Evolutionary conservation across 83 land plant species (phyloP), one percentile per base, ranked within the genome.

Genomic region (Picea engelmannii): DNA sequence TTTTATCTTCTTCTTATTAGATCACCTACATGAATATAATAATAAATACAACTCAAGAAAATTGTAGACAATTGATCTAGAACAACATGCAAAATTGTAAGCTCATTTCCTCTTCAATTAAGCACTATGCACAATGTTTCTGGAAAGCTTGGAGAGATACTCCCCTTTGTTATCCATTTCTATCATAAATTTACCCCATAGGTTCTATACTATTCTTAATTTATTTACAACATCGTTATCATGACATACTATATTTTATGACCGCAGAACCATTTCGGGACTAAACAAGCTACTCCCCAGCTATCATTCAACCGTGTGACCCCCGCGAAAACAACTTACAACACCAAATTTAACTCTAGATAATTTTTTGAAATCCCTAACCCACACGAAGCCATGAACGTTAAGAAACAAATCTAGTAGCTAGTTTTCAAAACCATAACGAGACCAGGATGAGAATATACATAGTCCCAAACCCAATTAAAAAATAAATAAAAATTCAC

Each of bases 391-490:
- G 13, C 55, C 24, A 17, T 1, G n/a, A 40, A 71, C 5, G 6
- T 64, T 18, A 20, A 64, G 21, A 23, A 17, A 0, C 66, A 64
- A 64, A 20, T 23, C n/a, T 23, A 64, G 21, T 4, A 23, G 66
- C 7, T 20, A 6, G 21, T 20, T 64, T 64, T 64, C 66, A 18
- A 16, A 64, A 64, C 6, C 66, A 18, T 20, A 64, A 64, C 0
- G 24, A 18, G 23, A 5, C 20, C 21, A 64, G 20, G 1, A 0
- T 21, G 24, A 64, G 6, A 64, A 20, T 20, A 64, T 23, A 20
- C 66, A 64, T 2, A 64, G 21, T 17, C 79, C 55, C 79, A 49
- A 9, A 58, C 79, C 79, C 25, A 76, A 27, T 27, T n/a, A 58
- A 76, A 12, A 6, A 16, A 31, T 27, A 5, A 18, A 2, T 5